phyloP scores from a whole-genome alignment of 2,329 filamentous ascomycete genomes.

The Metarhizium guizhouense region DNA sequence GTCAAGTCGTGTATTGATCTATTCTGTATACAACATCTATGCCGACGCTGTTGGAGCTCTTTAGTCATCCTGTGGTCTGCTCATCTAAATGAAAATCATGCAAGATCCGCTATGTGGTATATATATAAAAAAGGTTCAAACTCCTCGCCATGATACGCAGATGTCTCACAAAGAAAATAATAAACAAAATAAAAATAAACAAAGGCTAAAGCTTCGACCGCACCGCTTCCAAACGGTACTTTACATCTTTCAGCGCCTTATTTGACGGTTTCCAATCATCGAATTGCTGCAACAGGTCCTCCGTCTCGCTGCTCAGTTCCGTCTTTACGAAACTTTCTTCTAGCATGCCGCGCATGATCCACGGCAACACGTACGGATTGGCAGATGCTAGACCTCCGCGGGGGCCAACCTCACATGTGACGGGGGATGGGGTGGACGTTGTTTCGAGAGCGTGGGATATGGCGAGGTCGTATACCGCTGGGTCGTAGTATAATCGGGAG shows the following conservation, averaged over 20 bases:
- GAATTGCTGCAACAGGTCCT: slow-evolving; percentile 74
- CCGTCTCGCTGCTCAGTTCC: slow-evolving; percentile 68
- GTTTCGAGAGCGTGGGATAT: slow-evolving; percentile 68
- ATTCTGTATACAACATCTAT: too few relatives aligned
- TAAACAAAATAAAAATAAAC: background rate
- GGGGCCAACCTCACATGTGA: slow-evolving; percentile 17
- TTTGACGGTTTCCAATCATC: slow-evolving; percentile 87
- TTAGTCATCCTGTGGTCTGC: too few relatives aligned
- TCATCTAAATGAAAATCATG: too few relatives aligned
- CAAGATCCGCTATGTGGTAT: too few relatives aligned
- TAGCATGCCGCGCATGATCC: slow-evolving; percentile 87
- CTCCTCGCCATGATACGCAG: background rate
- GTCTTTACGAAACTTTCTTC: slow-evolving; percentile 87
- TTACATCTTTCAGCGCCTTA: slow-evolving; percentile 91
- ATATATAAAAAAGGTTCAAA: background rate
- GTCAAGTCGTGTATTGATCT: too few relatives aligned
- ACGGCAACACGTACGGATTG: slow-evolving; percentile 88
- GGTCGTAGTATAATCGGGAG: slow-evolving; percentile 85
- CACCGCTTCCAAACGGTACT: slow-evolving; percentile 86
- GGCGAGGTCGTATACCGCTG: slow-evolving; percentile 72
- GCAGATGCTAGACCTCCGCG: slow-evolving; percentile 34
- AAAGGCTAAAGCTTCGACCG: slow-evolving; percentile 65
- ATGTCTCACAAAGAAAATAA: background rate
- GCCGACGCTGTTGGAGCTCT: too few relatives aligned
- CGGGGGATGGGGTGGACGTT: slow-evolving; percentile 38